Conservation (phyloP, 768 basidiomycete genomes). For the Coprinellus micaceus region DNA sequence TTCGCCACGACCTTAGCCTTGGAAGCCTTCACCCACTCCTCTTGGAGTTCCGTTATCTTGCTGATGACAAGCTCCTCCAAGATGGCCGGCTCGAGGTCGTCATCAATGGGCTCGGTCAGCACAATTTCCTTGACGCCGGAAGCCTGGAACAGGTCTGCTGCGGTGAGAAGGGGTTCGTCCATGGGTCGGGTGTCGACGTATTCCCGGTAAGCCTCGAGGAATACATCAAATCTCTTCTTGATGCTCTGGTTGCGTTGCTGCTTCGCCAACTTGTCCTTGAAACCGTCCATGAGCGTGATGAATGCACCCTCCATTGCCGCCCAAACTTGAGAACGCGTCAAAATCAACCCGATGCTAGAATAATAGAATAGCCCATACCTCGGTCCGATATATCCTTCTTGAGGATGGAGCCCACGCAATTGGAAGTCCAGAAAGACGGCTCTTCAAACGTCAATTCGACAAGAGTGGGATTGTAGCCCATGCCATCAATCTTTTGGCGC, state of each 20-base stretch:
- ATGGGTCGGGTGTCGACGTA: neutral
- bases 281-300: neutral
- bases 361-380: neutral
- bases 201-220: neutral
- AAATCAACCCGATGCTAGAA: too few species aligned
- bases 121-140: neutral
- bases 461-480: neutral
- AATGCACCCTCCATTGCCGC: neutral
- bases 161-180: neutral
- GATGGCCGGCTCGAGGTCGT: neutral
- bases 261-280: neutral
- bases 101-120: neutral
- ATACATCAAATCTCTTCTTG: neutral
- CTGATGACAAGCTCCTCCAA: neutral
- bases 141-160: neutral
- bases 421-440: neutral
- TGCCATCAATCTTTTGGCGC: neutral
- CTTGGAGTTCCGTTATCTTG: neutral
- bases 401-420: neutral
- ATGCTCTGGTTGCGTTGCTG: neutral
- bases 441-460: neutral
- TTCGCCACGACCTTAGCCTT: neutral
- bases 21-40: neutral
- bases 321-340: neutral
- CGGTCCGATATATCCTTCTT: constrained; percentile 9